phyloP scores from a whole-genome alignment of 2,329 filamentous ascomycete species.

The Ceratocystis smalleyi region DNA sequence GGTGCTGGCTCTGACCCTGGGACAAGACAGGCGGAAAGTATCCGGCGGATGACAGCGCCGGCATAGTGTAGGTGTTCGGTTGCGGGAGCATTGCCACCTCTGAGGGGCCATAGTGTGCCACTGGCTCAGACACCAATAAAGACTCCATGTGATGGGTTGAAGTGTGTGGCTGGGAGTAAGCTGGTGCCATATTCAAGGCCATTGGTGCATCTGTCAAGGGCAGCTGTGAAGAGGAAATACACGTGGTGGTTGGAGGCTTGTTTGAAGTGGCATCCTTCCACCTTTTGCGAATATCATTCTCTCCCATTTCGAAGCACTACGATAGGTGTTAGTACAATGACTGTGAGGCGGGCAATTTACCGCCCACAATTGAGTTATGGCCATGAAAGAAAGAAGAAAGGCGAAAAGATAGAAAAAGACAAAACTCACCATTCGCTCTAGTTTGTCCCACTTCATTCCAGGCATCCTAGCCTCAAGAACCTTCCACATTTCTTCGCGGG shows the following conservation, averaged over 20 bases:
- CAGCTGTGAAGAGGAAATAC: not conserved
- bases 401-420: not conserved
- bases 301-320: constrained; percentile 17
- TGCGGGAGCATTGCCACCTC: constrained; percentile 1
- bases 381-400: too few relatives aligned
- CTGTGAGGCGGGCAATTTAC: not conserved
- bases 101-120: not conserved
- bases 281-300: constrained; percentile 15
- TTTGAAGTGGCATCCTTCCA: constrained; percentile 7
- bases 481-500: constrained; percentile 70
- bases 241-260: not conserved
- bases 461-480: constrained; percentile 48
- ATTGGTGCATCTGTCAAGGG: not conserved
- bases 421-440: constrained; percentile 42
- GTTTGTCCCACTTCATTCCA: constrained; percentile 69
- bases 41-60: not conserved
- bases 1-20: not conserved
- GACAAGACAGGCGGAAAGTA: not conserved
- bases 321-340: not conserved
- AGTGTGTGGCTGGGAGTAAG: constrained; percentile 21
- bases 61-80: constrained; percentile 5
- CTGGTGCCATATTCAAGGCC: constrained; percentile 5
- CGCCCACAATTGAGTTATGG: not conserved
- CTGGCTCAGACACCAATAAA: constrained; percentile 8
- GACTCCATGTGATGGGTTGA: constrained; percentile 19